Percentiles rank a stretch among this genome's conserved stretches.
Evolutionary conservation across 2,329 filamentous ascomycete species (phyloP).

Genomic region (Aureobasidium uvarum): DNA sequence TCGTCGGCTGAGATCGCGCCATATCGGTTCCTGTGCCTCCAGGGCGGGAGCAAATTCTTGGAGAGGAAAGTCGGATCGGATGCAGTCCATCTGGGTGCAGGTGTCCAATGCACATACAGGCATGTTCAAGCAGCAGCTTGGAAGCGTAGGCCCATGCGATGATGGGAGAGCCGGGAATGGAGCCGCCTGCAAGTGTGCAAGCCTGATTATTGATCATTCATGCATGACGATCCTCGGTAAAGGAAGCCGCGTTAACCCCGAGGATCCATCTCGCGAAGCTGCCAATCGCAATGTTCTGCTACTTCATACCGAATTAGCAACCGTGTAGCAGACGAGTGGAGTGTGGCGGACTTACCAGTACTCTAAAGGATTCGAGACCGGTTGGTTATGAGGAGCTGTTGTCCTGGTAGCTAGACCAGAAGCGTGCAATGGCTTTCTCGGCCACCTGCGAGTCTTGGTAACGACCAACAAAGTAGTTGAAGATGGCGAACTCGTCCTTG

Average conservation of each 20-base stretch:
- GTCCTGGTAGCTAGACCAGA: slow-evolving; percentile 53
- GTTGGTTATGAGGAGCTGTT: slow-evolving; percentile 4
- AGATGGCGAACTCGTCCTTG: slow-evolving; percentile 75
- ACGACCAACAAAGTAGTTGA: slow-evolving; percentile 77
- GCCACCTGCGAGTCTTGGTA: slow-evolving; percentile 56
- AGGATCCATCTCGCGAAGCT: not conserved
- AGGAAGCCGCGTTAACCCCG: not conserved
- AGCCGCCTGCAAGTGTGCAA: not conserved
- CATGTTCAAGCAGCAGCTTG: not conserved
- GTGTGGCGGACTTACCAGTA: not conserved
- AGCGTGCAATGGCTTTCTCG: slow-evolving; percentile 55
- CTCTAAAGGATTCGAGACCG: not conserved
- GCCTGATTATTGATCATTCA: slow-evolving; percentile 14
- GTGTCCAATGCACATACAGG: not conserved
- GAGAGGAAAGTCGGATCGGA: not conserved
- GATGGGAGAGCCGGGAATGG: not conserved
- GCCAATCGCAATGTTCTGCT: slow-evolving; percentile 2
- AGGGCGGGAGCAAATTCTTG: not conserved
- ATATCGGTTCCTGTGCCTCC: not conserved
- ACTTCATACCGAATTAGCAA: not conserved
- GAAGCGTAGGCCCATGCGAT: not conserved
- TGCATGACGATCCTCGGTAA: slow-evolving; percentile 6
- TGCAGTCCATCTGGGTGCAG: not conserved
- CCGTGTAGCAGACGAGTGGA: slow-evolving; percentile 2
- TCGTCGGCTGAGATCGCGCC: not conserved